These are phyloP conservation scores for Starmerella floricola DNA, from an alignment of 805 yeast genomes.

Conservation along the genomic window DNA sequence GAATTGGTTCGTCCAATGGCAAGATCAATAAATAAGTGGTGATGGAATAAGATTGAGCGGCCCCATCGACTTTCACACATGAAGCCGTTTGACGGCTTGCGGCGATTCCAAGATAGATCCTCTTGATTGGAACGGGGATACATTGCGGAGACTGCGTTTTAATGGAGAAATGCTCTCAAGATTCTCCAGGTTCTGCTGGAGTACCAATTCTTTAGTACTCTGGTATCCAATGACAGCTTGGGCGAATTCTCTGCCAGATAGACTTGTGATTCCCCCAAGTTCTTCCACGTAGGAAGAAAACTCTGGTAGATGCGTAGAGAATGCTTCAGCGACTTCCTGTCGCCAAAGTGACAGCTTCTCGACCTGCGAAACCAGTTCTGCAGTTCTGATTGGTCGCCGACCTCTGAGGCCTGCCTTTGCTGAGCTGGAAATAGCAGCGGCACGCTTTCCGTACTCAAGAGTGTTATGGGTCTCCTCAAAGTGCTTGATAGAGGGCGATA, in stretches of 20 bases:
- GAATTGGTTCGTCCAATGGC: too few relatives aligned
- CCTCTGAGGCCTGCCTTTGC: background rate
- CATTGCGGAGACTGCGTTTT: constrained; percentile 2
- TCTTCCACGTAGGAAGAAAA: background rate
- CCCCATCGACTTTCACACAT: background rate
- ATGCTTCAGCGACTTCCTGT: background rate
- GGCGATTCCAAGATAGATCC: background rate
- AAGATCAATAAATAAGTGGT: too few relatives aligned
- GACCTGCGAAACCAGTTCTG: background rate
- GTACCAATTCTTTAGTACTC: background rate
- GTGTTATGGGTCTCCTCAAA: constrained; percentile 91
- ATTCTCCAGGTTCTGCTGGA: constrained; percentile 28
- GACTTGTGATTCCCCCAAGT: background rate
- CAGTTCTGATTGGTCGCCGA: background rate
- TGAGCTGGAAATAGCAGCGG: constrained; percentile 26
- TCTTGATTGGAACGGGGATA: background rate
- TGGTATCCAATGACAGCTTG: background rate
- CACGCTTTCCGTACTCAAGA: constrained; percentile 79
- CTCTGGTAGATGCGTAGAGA: background rate
- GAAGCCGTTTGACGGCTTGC: background rate
- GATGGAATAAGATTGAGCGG: background rate
- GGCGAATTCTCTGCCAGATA: background rate
- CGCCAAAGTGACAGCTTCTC: constrained; percentile 22
- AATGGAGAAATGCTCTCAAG: constrained; percentile 26
- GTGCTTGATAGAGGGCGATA: constrained; percentile 74